A percentile compares a stretch with the other conserved stretches of the same genome.
Conservation (phyloP, 1,284 basidiomycete genomes). For the Uromyces viciae-fabae region DNA sequence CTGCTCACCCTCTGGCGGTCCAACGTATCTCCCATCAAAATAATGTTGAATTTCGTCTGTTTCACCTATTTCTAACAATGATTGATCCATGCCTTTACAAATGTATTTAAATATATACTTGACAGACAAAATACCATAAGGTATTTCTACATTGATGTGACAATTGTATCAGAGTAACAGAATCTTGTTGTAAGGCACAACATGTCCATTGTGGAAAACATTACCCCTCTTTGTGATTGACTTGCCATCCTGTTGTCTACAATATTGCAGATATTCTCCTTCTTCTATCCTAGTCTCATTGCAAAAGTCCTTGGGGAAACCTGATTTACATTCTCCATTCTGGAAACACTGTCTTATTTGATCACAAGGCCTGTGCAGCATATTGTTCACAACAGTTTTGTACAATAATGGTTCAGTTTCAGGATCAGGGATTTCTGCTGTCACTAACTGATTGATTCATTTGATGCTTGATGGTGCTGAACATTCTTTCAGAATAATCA, state of each 20-base stretch:
- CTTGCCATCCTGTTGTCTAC: slow-evolving; percentile 38
- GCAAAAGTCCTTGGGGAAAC: background rate
- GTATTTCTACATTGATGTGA: slow-evolving; percentile 60
- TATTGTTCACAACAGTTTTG: background rate
- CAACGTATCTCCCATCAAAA: slow-evolving; percentile 50
- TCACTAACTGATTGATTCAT: background rate
- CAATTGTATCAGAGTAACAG: slow-evolving; percentile 56
- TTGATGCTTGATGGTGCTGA: background rate
- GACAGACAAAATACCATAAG: slow-evolving; percentile 53
- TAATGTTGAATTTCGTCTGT: slow-evolving; percentile 51
- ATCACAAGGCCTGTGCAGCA: slow-evolving; percentile 9
- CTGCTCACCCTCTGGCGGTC: background rate
- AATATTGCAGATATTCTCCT: slow-evolving; percentile 48
- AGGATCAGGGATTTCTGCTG: background rate
- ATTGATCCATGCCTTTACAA: slow-evolving; percentile 59
- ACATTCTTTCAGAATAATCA: background rate
- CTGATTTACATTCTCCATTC: background rate
- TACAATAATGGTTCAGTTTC: background rate
- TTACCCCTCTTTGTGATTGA: slow-evolving; percentile 54
- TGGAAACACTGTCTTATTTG: background rate
- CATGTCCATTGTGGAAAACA: slow-evolving; percentile 51
- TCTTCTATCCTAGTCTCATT: background rate
- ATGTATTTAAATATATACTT: slow-evolving; percentile 55
- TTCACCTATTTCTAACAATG: slow-evolving; percentile 49
- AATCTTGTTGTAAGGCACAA: slow-evolving; percentile 52